Base-by-base conservation (phyloP, 305 asterid species). In the Ilex paraguariensis region DNA sequence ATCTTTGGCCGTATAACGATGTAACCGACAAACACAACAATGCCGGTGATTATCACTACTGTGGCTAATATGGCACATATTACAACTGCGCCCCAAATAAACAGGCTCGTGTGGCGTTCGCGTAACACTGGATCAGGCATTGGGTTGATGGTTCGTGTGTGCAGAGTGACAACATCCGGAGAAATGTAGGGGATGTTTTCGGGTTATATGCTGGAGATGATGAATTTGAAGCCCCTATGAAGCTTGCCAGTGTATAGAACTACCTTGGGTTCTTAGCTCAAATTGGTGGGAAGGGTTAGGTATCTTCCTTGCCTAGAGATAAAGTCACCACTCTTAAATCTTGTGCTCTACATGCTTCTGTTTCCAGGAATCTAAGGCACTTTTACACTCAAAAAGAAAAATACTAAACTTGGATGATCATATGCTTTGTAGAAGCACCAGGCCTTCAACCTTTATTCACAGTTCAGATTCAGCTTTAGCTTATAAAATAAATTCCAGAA, bases 251-350 rank as follows among this genome's bases (percentile, higher is more conserved):
- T 16, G 36, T 45, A 15, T 44, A 51, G 48, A 12, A 49, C 8
- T 33, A 60, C 31, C 68, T 78, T 59, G 42, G 36, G 72, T 82
- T 66, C 84, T 81, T 82, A 73, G 87, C 49, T 70, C 36, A 64
- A 51, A 75, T 76, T 75, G 67, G 81, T 70, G 85, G 93, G 86
- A 81, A 81, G 82, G 95, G 96, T 84, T 84, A 76, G 87, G 98
- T 77, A 90, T 86, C 91, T 87, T 75, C 95, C 72, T 90, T 90
- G 64, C 95, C 92, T 59, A 49, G 64, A 68, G 42, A 79, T 70
- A 86, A 88, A 88, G 96, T 63, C 42, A 86, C 72, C 86, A 60
- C 65, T 50, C 15, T n/a, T 56, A 67, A 66, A 21, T 36, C 75
- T 75, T 68, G 5, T 9, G 11, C 63, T 62, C 42, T 67, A 57